Conservation (phyloP, 306 rosid genomes). For the Malus orientalis region DNA sequence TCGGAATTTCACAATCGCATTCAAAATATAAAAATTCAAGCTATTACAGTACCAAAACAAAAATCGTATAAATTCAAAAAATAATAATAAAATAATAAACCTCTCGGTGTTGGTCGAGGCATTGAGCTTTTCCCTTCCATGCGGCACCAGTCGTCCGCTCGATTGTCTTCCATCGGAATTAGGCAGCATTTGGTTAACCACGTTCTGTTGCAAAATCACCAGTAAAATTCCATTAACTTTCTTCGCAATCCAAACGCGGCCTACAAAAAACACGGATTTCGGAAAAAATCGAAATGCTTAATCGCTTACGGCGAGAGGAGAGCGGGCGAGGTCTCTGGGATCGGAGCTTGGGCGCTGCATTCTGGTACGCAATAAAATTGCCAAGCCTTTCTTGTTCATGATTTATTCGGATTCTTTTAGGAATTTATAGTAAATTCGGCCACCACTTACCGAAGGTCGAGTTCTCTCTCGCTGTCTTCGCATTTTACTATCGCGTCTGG, state of each 20-base stretch:
- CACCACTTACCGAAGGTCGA: neutral
- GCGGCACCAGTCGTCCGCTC: constrained; percentile 8
- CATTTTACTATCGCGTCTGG: neutral
- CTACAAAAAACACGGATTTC: neutral
- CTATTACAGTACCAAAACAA: neutral
- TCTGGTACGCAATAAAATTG: constrained; percentile 87
- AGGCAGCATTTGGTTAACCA: constrained; percentile 27
- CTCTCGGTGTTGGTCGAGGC: constrained; percentile 38
- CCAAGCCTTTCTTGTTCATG: constrained; percentile 65
- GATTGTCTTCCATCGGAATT: constrained; percentile 35
- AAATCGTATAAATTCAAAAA: neutral
- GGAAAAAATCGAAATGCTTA: neutral
- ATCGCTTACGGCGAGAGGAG: constrained; percentile 57
- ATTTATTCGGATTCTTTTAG: neutral
- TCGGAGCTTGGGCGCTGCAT: constrained; percentile 51
- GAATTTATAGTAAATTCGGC: neutral
- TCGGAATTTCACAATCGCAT: neutral
- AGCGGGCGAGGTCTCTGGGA: constrained; percentile 34
- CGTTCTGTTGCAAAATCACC: constrained; percentile 29
- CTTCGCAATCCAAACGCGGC: neutral
- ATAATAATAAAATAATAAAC: constrained; percentile 16
- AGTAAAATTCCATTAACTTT: neutral
- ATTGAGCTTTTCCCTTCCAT: constrained; percentile 19
- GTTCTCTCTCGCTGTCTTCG: neutral
- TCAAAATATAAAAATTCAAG: neutral